Evolutionary conservation across 176 grass and related monocot genomes (phyloP).

Genomic region (Carex cristatella): DNA sequence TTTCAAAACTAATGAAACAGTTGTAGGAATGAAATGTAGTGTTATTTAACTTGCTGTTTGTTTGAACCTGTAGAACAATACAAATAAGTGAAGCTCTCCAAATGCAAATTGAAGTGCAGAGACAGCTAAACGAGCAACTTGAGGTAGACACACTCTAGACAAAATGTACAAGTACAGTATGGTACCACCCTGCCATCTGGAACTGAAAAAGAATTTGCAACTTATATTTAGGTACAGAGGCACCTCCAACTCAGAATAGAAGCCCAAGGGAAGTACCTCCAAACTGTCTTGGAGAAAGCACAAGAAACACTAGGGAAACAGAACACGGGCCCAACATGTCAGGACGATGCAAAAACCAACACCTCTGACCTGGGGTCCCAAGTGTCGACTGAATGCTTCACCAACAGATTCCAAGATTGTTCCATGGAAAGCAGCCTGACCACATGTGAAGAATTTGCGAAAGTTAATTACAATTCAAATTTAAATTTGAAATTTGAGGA

Average conservation of each 20-base stretch:
- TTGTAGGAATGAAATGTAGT: slow-evolving; percentile 9
- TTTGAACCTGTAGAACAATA: slow-evolving; percentile 52
- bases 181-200: background rate
- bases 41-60: background rate
- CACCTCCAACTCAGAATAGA: slow-evolving; percentile 86
- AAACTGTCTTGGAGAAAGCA: slow-evolving; percentile 90
- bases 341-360: slow-evolving; percentile 73
- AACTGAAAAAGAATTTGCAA: slow-evolving; percentile 3
- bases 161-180: background rate
- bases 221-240: slow-evolving; percentile 58
- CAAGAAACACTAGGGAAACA: slow-evolving; percentile 86
- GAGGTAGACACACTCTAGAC: slow-evolving; percentile 42
- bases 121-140: slow-evolving; percentile 82
- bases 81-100: slow-evolving; percentile 88
- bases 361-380: slow-evolving; percentile 62
- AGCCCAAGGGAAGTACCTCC: slow-evolving; percentile 89
- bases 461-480: slow-evolving; percentile 31
- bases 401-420: slow-evolving; percentile 49
- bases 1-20: slow-evolving; percentile 15
- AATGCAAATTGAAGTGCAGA: slow-evolving; percentile 94
- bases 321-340: slow-evolving; percentile 45
- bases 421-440: slow-evolving; percentile 54
- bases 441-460: slow-evolving; percentile 48
- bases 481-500: slow-evolving; percentile 5
- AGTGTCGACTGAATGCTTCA: slow-evolving; percentile 70